Conservation (phyloP, 176 grass and related monocot genomes). For the Melocanna baccifera region DNA sequence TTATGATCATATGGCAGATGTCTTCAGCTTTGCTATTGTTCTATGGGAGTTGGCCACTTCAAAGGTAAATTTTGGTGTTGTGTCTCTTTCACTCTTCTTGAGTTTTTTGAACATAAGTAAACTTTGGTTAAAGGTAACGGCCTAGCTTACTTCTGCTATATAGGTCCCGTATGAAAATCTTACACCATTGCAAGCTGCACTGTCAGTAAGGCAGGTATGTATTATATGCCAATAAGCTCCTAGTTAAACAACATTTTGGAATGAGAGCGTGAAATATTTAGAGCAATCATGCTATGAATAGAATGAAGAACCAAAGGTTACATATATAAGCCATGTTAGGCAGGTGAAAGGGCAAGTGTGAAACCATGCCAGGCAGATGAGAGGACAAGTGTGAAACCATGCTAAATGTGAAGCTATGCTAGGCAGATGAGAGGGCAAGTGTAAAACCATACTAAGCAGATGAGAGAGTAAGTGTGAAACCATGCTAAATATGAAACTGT, state of each 20-base stretch:
- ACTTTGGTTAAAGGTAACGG: neutral
- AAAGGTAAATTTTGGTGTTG: slow-evolving; percentile 52
- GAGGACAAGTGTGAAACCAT: no score
- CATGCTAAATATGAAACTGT: no score
- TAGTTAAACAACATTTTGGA: neutral
- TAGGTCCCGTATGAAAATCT: slow-evolving; percentile 86
- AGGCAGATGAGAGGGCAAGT: no score
- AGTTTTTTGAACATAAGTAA: neutral
- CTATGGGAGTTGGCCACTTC: slow-evolving; percentile 85
- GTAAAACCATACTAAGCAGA: no score
- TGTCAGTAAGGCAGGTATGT: slow-evolving; percentile 86
- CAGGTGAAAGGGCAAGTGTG: no score
- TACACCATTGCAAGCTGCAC: slow-evolving; percentile 92
- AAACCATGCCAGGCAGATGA: no score
- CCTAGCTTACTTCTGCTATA: slow-evolving; percentile 30
- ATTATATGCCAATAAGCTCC: neutral
- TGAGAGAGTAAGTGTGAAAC: no score
- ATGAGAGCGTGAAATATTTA: no score
- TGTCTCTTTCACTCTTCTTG: neutral
- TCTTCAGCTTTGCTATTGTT: slow-evolving; percentile 95
- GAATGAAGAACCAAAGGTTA: no score
- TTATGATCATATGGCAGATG: slow-evolving; percentile 84
- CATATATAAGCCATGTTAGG: no score
- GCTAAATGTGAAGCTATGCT: no score
- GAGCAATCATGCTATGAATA: no score